Evolutionary conservation across 2,329 filamentous ascomycete species (phyloP), one percentile per base, ranked within the genome.

Genomic region (Madurella mycetomatis): DNA sequence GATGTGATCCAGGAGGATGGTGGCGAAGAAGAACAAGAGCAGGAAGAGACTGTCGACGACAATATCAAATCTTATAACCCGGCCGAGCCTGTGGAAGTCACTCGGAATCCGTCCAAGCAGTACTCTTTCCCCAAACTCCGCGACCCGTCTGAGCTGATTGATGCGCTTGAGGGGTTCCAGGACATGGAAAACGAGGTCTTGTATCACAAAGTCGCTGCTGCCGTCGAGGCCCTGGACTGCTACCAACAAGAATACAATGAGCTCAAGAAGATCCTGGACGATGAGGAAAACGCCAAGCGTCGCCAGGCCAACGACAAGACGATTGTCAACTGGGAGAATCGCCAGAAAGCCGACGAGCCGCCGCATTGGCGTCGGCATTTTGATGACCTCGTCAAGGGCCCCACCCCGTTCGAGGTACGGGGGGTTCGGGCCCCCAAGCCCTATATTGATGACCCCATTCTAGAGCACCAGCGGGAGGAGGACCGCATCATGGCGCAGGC

Each of bases 401-500:
- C 61, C 68, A 72, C 19, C 69, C 70, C 49, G 41, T 82, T 82
- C 60, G 73, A 76, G 32, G 68, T 83, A 59, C 80, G 77, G 65
- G 81, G 80, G 13, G 76, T 78, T 60, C 74, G 75, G 47, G 74
- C 78, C 16, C 72, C 74, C 45, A 70, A 72, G 40, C 66, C 69
- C 4, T 67, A 72, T 42, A 62, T 67, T n/a, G 71, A 67, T 31
- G 76, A 78, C 51, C 73, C 73, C 0, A 69, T 73, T 19, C 73
- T 79, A 42, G 72, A 76, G 4, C 76, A 79, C 56, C 63, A 67
- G 41, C 65, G 66, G 52, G 65, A 73, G 50, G 78, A 86, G 64
- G 81, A 85, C 67, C 73, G 73, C 52, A 72, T 83, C 57, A 80
- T 82, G 75, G 81, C 83, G 8, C 74, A 79, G 56, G 74, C 77